Conservation (phyloP, 345 rosid species). For the Carallia brachiata region DNA sequence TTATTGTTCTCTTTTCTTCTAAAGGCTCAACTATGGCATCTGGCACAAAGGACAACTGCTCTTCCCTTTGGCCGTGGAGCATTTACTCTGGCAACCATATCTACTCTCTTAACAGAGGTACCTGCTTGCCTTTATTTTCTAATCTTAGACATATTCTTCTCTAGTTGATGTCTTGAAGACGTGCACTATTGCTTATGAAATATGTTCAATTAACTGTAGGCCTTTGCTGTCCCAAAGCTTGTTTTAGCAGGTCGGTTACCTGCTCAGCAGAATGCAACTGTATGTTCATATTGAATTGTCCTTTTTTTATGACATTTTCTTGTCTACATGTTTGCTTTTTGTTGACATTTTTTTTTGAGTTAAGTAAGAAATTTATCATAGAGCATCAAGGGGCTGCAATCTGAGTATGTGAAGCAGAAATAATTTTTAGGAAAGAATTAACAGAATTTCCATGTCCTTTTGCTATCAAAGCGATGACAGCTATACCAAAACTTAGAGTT, state of each 20-base stretch:
- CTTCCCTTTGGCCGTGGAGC: slow-evolving; percentile 98
- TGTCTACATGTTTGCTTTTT: not conserved
- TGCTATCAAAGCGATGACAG: too few relatives aligned
- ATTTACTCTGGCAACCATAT: slow-evolving; percentile 88
- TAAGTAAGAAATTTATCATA: too few relatives aligned
- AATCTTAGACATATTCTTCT: not conserved
- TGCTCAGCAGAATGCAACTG: slow-evolving; percentile 98
- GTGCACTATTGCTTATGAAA: slow-evolving; percentile 12
- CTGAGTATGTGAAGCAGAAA: too few relatives aligned
- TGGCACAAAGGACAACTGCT: slow-evolving; percentile 94
- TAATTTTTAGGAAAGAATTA: too few relatives aligned
- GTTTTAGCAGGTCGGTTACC: slow-evolving; percentile 97
- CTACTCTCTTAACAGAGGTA: slow-evolving; percentile 91
- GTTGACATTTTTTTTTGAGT: too few relatives aligned
- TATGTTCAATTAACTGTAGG: slow-evolving; percentile 47
- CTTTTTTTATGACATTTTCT: not conserved
- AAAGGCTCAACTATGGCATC: slow-evolving; percentile 94
- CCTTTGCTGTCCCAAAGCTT: slow-evolving; percentile 95
- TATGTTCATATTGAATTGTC: slow-evolving; percentile 39
- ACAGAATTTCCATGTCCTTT: too few relatives aligned
- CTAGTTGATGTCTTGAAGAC: slow-evolving; percentile 20
- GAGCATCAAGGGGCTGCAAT: too few relatives aligned
- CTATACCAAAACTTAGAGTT: too few relatives aligned
- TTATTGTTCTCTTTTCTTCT: not conserved
- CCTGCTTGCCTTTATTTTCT: not conserved